Base-by-base conservation (phyloP, 73 alveolate species). In the Strombidium stylifer region DNA sequence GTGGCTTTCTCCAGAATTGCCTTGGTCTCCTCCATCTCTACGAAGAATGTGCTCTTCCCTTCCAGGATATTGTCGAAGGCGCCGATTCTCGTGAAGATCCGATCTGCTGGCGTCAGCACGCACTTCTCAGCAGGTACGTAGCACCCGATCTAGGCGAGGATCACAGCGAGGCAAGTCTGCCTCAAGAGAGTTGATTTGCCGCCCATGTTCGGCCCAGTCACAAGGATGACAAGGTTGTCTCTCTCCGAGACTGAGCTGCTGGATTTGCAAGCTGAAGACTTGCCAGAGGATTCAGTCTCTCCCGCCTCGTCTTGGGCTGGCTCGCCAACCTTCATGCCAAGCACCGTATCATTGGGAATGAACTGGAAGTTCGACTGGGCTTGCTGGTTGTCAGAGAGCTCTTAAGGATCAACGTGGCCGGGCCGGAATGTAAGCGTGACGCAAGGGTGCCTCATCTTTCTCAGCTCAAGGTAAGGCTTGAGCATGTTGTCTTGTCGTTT, bases 171-270 rank as follows among this genome's bases (percentile, higher is more conserved):
- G 48, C 97, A 93, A 21, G 82, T 80, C 60, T 78, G 84, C 57
- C 96, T 73, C 46, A 93, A 57, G 45, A 76, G 68, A 3, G 97
- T 91, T 0, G 96, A 80, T 84, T 93, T 93, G 20, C 98, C 98
- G 24, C 96, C 95, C 94, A 89, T 84, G 64, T 93, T 93, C 15
- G 96, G 97, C 3, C 98, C 97, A 12, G 97, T 91, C 51, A 93
- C 62, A 21, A 87, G 77, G 34, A 82, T 25, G 6, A 69, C 48
- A 40, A 60, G 67, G 20, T 57, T 48, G 56, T 37, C 25, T 24
- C 35, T 57, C 5, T 55, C 71, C n/a, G n/a, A n/a, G n/a, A n/a
- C n/a, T n/a, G n/a, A n/a, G n/a, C n/a, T n/a, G n/a, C n/a, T n/a
- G n/a, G n/a, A n/a, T n/a, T n/a, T n/a, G n/a, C n/a, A n/a, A n/a